phyloP scores from a whole-genome alignment of 2,329 filamentous ascomycete genomes.

The Aspergillus neotritici region DNA sequence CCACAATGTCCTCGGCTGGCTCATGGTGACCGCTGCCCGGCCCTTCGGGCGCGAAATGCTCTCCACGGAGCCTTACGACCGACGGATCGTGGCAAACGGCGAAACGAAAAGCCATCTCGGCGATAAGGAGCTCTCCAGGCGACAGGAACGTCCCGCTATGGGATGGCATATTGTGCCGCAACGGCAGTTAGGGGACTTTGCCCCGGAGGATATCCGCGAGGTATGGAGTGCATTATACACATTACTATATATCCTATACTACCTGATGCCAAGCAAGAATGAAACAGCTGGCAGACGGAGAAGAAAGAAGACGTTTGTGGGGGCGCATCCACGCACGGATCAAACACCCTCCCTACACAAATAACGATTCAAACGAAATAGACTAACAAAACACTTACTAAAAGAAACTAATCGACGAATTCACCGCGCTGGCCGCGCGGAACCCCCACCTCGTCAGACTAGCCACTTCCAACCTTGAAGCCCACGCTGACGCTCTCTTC shows the following conservation, averaged over 20 bases:
- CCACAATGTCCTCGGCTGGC: conserved; percentile 34
- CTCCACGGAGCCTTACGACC: conserved; percentile 23
- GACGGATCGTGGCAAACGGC: conserved; percentile 14
- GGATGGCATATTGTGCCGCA: conserved; percentile 28
- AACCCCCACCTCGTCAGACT: conserved; percentile 27
- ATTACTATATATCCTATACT: neutral
- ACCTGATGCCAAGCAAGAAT: no score
- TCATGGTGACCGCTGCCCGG: conserved; percentile 20
- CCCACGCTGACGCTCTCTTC: conserved; percentile 23
- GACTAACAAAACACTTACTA: neutral
- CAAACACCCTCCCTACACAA: no score
- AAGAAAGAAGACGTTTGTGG: no score
- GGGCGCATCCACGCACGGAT: no score
- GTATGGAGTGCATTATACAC: conserved; percentile 11
- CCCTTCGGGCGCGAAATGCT: conserved; percentile 25
- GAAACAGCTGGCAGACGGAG: no score
- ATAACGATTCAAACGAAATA: neutral
- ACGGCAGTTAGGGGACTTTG: conserved; percentile 24
- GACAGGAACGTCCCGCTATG: conserved; percentile 17
- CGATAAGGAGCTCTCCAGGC: conserved; percentile 13
- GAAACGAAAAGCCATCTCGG: conserved; percentile 14
- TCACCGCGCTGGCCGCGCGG: conserved; percentile 17
- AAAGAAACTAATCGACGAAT: conserved; percentile 22
- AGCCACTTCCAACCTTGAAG: conserved; percentile 20
- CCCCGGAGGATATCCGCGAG: conserved; percentile 18